A percentile compares a stretch with the other conserved stretches of the same genome.
phyloP scores from a whole-genome alignment of 345 rosid genomes.

The Noccaea caerulescens region DNA sequence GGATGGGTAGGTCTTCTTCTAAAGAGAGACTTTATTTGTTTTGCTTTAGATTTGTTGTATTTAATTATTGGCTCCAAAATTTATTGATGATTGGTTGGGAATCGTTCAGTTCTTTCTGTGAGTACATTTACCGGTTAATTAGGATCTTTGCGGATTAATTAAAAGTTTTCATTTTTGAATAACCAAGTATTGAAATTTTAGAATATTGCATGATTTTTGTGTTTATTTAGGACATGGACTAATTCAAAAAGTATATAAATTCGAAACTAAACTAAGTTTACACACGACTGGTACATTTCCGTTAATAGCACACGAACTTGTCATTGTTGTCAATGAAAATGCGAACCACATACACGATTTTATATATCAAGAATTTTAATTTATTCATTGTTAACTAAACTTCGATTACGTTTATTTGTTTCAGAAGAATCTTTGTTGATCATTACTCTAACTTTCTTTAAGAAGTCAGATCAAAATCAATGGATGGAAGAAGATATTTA shows the following conservation, averaged over 20 bases:
- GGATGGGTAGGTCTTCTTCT: conserved; percentile 16
- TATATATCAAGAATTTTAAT: no score
- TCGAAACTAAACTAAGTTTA: neutral
- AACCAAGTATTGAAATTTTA: neutral
- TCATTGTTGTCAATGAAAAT: neutral
- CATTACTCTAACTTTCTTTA: neutral
- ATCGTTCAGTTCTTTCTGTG: conserved; percentile 30
- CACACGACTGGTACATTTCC: neutral
- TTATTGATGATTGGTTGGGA: conserved; percentile 39
- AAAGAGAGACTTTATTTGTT: neutral
- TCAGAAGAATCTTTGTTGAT: neutral
- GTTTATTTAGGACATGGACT: neutral
- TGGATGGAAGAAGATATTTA: no score
- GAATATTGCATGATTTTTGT: neutral
- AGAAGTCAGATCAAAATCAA: neutral
- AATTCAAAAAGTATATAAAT: neutral
- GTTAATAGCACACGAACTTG: conserved; percentile 1
- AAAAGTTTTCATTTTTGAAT: neutral
- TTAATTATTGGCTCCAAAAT: conserved; percentile 33
- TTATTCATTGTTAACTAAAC: neutral
- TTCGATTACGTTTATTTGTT: neutral
- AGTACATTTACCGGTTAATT: conserved; percentile 8
- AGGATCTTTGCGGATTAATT: neutral
- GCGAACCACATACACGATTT: neutral
- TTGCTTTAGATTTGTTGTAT: conserved; percentile 21